These are phyloP conservation scores for Emericellopsis atlantica DNA, from an alignment of 2,329 filamentous ascomycete genomes.

Conservation along the genomic window DNA sequence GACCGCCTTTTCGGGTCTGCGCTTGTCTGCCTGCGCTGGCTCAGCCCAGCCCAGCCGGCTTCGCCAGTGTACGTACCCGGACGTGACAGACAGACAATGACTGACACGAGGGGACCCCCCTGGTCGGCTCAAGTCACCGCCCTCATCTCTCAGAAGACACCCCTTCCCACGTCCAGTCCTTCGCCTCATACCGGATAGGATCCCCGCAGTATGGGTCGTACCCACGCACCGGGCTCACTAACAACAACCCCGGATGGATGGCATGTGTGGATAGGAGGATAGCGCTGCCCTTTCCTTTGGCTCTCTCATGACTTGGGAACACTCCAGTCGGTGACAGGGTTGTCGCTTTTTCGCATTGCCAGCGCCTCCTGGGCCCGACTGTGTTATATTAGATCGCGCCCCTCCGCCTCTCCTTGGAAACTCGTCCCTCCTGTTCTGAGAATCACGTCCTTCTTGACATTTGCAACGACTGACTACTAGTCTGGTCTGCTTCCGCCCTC, in stretches of 20 bases:
- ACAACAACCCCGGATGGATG: constrained; percentile 1
- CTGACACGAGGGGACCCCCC: too few relatives aligned
- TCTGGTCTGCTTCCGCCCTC: neutral
- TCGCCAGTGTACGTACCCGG: too few relatives aligned
- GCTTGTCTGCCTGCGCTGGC: too few relatives aligned
- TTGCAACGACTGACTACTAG: too few relatives aligned
- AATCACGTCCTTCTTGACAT: too few relatives aligned
- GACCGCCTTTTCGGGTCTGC: neutral
- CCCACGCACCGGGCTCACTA: constrained; percentile 1
- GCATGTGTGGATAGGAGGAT: neutral
- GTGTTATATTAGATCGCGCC: constrained; percentile 1
- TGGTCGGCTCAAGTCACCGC: constrained; percentile 1
- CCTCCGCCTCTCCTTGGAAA: neutral
- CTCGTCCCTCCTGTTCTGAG: neutral
- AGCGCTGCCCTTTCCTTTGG: too few relatives aligned
- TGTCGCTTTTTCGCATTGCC: neutral
- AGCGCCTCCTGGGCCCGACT: too few relatives aligned
- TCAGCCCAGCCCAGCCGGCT: too few relatives aligned
- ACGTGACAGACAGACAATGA: too few relatives aligned
- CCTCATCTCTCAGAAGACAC: neutral
- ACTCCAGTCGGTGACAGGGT: constrained; percentile 1
- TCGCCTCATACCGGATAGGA: constrained; percentile 3
- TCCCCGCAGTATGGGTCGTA: constrained; percentile 4
- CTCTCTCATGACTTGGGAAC: constrained; percentile 1
- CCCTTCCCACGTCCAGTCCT: neutral